Conservation (phyloP, 345 rosid species). For the Syzygium grande region DNA sequence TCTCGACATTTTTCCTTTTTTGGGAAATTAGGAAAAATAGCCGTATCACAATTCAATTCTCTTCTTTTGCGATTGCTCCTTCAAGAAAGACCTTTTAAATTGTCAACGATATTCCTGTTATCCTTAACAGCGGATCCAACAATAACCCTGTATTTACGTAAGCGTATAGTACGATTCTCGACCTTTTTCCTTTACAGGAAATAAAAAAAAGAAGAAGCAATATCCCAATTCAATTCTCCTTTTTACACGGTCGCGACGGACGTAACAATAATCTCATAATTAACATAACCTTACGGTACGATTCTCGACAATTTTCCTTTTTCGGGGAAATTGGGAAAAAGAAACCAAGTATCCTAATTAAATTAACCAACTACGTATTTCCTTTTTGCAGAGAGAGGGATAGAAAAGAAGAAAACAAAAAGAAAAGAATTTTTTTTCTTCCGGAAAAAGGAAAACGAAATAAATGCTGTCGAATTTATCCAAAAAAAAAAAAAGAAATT, state of each 20-base stretch:
- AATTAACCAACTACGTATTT: neutral
- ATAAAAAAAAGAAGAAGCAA: too few relatives aligned
- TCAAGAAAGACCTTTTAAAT: too few relatives aligned
- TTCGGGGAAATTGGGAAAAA: neutral
- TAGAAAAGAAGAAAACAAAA: fast-evolving
- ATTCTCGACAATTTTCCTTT: neutral
- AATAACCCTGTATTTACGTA: too few relatives aligned
- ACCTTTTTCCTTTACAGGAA: too few relatives aligned
- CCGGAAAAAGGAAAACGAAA: neutral
- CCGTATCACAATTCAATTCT: neutral
- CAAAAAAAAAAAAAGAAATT: neutral
- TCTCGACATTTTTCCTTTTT: neutral
- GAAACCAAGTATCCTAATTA: neutral
- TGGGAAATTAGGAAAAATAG: neutral
- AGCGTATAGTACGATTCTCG: too few relatives aligned
- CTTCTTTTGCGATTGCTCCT: too few relatives aligned
- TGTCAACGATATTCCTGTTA: neutral
- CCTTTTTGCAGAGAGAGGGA: neutral
- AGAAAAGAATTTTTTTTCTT: neutral
- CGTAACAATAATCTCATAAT: too few relatives aligned
- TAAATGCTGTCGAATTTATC: neutral
- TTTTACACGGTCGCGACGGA: too few relatives aligned
- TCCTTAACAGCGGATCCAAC: too few relatives aligned
- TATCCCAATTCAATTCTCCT: too few relatives aligned
- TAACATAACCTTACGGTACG: neutral